These are phyloP conservation scores for Margaritispora aquatica DNA, from an alignment of 495 filamentous ascomycete genomes.

Conservation along the genomic window DNA sequence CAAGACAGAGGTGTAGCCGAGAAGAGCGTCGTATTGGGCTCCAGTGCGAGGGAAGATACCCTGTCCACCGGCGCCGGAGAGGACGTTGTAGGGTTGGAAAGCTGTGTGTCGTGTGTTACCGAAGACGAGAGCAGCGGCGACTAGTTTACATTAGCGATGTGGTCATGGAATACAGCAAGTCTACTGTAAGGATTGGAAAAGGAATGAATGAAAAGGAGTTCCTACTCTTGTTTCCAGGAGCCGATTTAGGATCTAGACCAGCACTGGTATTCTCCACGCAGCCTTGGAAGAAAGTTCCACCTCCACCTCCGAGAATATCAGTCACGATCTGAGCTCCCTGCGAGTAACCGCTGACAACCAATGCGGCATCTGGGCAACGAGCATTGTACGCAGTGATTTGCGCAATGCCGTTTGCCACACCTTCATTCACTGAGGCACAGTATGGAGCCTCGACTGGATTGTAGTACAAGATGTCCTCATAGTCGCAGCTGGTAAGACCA, in stretches of 20 bases:
- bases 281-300: slow-evolving; percentile 7
- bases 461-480: slow-evolving; percentile 25
- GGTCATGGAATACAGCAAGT: neutral
- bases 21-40: slow-evolving; percentile 8
- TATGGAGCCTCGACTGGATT: slow-evolving; percentile 16
- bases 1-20: slow-evolving; percentile 15
- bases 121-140: slow-evolving; percentile 24
- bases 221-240: slow-evolving; percentile 3
- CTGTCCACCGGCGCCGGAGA: slow-evolving; percentile 12
- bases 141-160: slow-evolving; percentile 3
- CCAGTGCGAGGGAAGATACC: slow-evolving; percentile 22
- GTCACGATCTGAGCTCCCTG: neutral
- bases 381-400: slow-evolving; percentile 23
- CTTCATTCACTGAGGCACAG: slow-evolving; percentile 21
- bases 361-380: slow-evolving; percentile 22
- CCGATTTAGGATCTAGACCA: neutral
- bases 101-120: slow-evolving; percentile 24
- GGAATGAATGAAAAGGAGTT: neutral
- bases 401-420: slow-evolving; percentile 12
- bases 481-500: slow-evolving; percentile 24
- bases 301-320: slow-evolving; percentile 10
- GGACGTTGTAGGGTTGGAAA: slow-evolving; percentile 21
- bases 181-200: neutral
- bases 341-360: slow-evolving; percentile 27
- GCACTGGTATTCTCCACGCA: neutral